These are phyloP conservation scores for Leishmania turanica DNA, from an alignment of 208 protist genomes.

Conservation along the genomic window DNA sequence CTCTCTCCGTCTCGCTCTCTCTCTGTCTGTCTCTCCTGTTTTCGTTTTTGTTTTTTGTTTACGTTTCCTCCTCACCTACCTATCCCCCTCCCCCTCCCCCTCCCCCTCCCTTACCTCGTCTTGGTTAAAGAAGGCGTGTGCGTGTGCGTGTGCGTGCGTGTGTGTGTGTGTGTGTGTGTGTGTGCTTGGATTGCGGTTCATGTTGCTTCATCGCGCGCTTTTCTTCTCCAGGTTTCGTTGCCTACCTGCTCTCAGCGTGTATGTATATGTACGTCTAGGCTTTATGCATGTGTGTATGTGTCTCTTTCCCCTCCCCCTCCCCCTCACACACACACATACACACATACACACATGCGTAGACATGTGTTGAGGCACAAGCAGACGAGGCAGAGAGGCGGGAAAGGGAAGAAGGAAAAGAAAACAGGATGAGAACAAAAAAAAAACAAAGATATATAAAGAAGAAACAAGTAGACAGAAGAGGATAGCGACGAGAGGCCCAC, in stretches of 20 bases:
- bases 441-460: background rate
- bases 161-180: background rate
- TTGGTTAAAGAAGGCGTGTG: background rate
- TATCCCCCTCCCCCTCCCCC: background rate
- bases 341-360: background rate
- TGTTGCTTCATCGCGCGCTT: background rate
- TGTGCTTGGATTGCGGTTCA: background rate
- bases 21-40: background rate
- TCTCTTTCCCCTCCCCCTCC: background rate
- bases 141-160: background rate
- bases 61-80: background rate
- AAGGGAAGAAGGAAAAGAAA: background rate
- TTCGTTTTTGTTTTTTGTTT: background rate
- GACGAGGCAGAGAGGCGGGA: background rate
- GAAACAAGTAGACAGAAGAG: background rate
- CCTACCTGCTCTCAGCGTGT: background rate
- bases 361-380: background rate
- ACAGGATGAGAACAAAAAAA: background rate
- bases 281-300: background rate
- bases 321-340: background rate
- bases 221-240: constrained; percentile 1
- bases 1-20: background rate
- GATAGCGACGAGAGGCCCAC: background rate
- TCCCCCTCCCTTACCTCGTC: background rate
- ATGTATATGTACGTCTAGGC: background rate